Conservation (phyloP, 495 filamentous ascomycete genomes). For the Trichoderma parareesei region DNA sequence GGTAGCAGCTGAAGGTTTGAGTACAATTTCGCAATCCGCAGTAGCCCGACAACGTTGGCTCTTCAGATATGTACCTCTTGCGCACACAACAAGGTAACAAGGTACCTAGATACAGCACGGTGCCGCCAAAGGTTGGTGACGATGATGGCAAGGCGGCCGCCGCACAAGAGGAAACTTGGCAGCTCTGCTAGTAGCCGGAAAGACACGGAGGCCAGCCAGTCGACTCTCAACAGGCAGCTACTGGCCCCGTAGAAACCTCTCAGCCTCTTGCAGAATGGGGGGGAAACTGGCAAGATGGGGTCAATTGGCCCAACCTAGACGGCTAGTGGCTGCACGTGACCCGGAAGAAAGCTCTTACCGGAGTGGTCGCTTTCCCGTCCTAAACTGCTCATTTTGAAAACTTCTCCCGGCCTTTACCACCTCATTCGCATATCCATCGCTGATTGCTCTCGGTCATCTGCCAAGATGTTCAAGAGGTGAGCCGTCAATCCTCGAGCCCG, state of each 20-base stretch:
- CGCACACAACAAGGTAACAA: no score
- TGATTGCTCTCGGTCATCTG: constrained; percentile 44
- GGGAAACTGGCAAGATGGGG: background rate
- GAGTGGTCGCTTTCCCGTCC: constrained; percentile 8
- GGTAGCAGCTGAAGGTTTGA: no score
- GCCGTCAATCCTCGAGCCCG: constrained; percentile 23
- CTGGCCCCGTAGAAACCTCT: background rate
- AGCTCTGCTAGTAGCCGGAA: background rate
- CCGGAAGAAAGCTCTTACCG: constrained; percentile 12
- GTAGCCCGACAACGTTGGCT: no score
- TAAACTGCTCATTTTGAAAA: constrained; percentile 14
- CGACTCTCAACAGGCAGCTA: background rate
- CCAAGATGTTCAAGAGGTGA: constrained; percentile 88
- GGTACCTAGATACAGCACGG: no score
- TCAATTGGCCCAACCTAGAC: background rate
- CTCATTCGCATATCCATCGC: constrained; percentile 33
- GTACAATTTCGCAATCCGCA: no score
- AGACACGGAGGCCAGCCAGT: background rate
- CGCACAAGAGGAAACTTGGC: no score
- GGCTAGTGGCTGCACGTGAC: background rate
- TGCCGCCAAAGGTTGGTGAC: no score
- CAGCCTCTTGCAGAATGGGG: background rate
- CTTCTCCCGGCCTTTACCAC: constrained; percentile 27
- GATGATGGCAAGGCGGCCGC: no score
- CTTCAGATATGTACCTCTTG: no score